These are phyloP conservation scores for Xylariaceae sp. DNA, from an alignment of 2,329 filamentous ascomycete genomes.

Conservation along the genomic window DNA sequence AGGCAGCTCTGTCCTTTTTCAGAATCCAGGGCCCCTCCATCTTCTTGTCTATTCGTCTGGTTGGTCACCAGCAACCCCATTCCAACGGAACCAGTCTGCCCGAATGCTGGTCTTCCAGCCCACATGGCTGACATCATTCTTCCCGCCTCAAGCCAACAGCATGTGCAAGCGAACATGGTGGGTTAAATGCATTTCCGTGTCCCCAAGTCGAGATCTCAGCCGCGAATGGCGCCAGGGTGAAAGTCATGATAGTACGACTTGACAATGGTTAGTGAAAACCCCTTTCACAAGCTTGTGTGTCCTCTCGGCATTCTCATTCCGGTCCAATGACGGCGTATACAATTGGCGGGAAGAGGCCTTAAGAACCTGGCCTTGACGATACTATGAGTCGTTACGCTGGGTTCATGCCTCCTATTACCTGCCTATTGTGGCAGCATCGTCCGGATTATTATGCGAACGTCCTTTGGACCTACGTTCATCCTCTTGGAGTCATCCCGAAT, in stretches of 20 bases:
- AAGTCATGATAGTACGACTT: slow-evolving; percentile 3
- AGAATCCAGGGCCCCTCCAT: not conserved
- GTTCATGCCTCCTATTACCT: too few species aligned
- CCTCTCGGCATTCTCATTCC: not conserved
- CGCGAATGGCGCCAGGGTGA: not conserved
- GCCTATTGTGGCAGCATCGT: too few species aligned
- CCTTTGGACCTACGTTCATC: too few species aligned
- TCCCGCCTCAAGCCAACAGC: not conserved
- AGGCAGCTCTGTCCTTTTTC: not conserved
- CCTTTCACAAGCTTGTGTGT: not conserved
- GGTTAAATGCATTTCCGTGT: too few species aligned
- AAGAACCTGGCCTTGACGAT: not conserved
- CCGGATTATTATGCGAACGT: too few species aligned
- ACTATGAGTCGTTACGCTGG: not conserved
- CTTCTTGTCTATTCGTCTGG: not conserved
- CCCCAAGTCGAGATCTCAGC: not conserved
- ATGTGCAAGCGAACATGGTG: too few species aligned
- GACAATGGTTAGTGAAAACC: not conserved
- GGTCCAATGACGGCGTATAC: not conserved
- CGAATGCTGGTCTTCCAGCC: not conserved
- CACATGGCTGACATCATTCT: not conserved
- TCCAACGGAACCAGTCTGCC: not conserved
- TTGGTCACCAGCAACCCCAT: not conserved
- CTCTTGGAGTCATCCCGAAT: too few species aligned
- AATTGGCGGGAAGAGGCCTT: not conserved